Base-by-base conservation (phyloP, 352 stramenopile species). In the Pythium rishiriense region DNA sequence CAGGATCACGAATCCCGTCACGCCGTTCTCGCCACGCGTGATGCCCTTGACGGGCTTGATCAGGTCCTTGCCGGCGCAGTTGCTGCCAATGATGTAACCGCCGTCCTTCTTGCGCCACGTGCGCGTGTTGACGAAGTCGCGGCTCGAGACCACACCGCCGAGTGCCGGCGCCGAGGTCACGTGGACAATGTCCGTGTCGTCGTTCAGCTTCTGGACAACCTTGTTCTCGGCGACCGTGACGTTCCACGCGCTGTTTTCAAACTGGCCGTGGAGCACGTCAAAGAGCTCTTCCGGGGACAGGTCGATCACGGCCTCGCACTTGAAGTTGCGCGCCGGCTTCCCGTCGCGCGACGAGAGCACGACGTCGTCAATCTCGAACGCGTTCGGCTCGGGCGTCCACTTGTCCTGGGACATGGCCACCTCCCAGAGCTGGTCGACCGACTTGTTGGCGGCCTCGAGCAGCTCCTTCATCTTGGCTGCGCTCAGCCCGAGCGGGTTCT, bases 101-200 rank as follows among this genome's bases (percentile, higher is more conserved):
- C 81, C 80, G 49, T 88, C 79, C 53, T 90, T 78, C 42, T 85
- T 81, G 37, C 77, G 76, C 84, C 82, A 91, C 48, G 73, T 83
- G 55, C 84, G 84, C 46, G 79, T 85, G 66, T 91, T 91, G 12
- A 93, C 72, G 68, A 93, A 93, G 68, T 93, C 84, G 31, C 84
- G 84, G 62, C 84, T 93, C 28, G 84, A 80, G 65, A 93, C 88
- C 70, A 93, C 84, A 17, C 84, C 84, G 10, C 73, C 72, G 14
- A 93, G 77, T 47, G 84, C 84, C 21, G 84, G 75, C 9, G 80
- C 81, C 21, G 82, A 88, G 46, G 79, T 83, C 31, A 91, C 42
- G 46, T 91, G 84, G 47, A 91, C 79, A 22, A 93, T 35, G 60
- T 93, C 84, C 0, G 83, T 93, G 3, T 73, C 79, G 15, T 93